phyloP scores from a whole-genome alignment of 331 rosid species.

The Telfairia occidentalis region DNA sequence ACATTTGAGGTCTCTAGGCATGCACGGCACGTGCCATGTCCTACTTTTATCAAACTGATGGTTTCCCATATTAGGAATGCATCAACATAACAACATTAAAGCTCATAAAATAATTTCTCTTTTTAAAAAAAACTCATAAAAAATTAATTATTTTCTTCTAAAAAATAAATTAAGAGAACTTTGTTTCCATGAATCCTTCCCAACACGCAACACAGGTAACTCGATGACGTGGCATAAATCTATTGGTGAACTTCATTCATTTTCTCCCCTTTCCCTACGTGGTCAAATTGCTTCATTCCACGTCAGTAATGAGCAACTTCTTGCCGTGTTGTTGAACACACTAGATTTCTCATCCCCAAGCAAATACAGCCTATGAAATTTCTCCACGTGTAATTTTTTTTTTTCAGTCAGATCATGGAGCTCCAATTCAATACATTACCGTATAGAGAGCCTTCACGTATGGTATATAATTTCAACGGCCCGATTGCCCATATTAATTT shows the following conservation, averaged over 20 bases:
- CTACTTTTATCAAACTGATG: neutral
- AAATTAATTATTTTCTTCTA: neutral
- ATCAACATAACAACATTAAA: neutral
- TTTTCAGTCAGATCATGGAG: neutral
- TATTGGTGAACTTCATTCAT: neutral
- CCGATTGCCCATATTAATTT: neutral
- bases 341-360: neutral
- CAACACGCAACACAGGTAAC: no score
- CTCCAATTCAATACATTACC: neutral
- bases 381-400: neutral
- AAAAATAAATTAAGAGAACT: neutral
- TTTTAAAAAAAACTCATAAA: no score
- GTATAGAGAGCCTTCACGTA: neutral
- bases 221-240: neutral
- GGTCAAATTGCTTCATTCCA: neutral
- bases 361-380: neutral
- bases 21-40: conserved; percentile 14
- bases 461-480: neutral
- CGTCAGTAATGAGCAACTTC: neutral
- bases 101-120: no score
- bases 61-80: neutral
- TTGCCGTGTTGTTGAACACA: neutral
- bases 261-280: neutral
- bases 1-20: neutral
- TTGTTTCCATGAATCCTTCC: neutral